Conservation (phyloP, 2,329 filamentous ascomycete species). For the Cladosporium austrohemisphaericum region DNA sequence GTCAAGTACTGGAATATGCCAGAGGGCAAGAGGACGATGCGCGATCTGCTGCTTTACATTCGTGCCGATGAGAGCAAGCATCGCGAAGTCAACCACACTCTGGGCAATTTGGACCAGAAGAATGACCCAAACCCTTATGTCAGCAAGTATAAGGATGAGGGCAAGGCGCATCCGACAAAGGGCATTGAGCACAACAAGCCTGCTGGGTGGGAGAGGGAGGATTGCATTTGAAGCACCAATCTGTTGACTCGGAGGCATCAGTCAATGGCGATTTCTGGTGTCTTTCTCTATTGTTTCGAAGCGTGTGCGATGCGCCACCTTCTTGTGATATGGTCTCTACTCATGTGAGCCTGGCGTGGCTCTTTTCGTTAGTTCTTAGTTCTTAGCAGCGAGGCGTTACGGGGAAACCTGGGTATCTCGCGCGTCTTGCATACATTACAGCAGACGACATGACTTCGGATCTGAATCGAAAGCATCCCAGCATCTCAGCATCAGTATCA, state of each 20-base stretch:
- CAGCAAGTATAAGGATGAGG: slow-evolving; percentile 70
- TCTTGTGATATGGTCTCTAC: too few species aligned
- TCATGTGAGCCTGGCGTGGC: too few species aligned
- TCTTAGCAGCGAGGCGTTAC: too few species aligned
- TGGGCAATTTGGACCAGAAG: slow-evolving; percentile 80
- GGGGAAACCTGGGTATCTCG: too few species aligned
- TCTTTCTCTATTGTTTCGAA: neutral
- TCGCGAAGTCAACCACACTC: slow-evolving; percentile 89
- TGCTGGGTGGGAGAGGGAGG: slow-evolving; percentile 76
- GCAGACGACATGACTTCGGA: too few species aligned
- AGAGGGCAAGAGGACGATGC: slow-evolving; percentile 75
- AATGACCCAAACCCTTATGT: slow-evolving; percentile 91
- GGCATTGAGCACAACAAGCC: slow-evolving; percentile 62
- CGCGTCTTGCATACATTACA: too few species aligned
- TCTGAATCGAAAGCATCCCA: too few species aligned
- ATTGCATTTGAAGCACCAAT: slow-evolving; percentile 46
- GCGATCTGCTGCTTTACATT: slow-evolving; percentile 81
- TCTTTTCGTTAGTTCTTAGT: too few species aligned
- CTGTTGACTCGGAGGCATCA: too few species aligned
- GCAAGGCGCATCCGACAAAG: slow-evolving; percentile 65
- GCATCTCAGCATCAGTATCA: too few species aligned
- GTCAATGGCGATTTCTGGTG: too few species aligned
- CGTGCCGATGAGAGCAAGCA: slow-evolving; percentile 79
- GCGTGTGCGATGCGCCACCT: too few species aligned
- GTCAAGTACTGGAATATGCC: slow-evolving; percentile 94